Conservation (phyloP, 78 protist species). For the Dictyostelium intermedium region DNA sequence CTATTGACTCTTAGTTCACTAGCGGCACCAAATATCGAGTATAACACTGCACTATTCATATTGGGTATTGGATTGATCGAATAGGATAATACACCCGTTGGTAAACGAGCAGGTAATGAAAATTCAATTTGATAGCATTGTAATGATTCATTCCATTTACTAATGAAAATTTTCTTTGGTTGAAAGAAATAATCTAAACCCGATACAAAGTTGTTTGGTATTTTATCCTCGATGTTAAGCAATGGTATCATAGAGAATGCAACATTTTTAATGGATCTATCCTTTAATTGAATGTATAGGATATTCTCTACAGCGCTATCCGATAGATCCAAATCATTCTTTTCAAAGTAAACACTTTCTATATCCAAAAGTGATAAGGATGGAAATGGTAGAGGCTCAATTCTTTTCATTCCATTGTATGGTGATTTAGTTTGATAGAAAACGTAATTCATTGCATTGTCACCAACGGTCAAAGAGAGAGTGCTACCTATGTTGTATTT, state of each 20-base stretch:
- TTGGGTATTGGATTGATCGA: not conserved
- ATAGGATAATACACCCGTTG: not conserved
- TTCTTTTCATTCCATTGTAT: not conserved
- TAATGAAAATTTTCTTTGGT: not conserved
- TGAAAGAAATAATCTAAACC: not conserved
- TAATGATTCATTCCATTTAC: not conserved
- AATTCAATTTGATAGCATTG: not conserved
- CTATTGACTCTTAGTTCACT: not conserved
- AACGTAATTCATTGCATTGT: not conserved
- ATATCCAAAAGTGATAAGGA: not conserved
- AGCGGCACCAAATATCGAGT: not conserved
- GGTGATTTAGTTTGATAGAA: not conserved
- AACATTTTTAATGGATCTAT: not conserved
- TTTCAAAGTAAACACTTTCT: not conserved
- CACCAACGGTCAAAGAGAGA: not conserved
- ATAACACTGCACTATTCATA: not conserved
- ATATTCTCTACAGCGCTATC: not conserved
- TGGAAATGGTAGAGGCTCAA: not conserved
- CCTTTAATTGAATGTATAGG: not conserved
- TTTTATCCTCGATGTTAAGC: not conserved
- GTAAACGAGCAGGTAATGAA: not conserved
- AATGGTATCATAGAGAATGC: not conserved
- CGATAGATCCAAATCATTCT: not conserved
- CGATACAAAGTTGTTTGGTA: not conserved
- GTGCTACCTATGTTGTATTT: not conserved